Percentiles rank a stretch among this genome's conserved stretches.
These are phyloP conservation scores for Huntiella abstrusa DNA, from an alignment of 2,329 filamentous ascomycete species.

Conservation along the genomic window DNA sequence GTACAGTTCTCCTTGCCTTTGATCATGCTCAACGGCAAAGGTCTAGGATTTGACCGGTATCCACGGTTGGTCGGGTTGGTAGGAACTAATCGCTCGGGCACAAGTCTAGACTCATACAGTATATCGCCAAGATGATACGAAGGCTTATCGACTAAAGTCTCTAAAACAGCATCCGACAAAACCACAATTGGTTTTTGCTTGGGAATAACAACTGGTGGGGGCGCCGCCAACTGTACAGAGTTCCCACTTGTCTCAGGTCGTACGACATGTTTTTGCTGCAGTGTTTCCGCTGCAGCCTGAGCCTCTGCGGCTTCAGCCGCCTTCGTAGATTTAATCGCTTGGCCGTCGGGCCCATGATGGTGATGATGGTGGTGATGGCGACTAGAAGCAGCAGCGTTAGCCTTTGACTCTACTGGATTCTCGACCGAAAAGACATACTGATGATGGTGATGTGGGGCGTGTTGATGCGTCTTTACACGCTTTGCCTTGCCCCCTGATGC, in stretches of 20 bases:
- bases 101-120: constrained; percentile 55
- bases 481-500: constrained; percentile 44
- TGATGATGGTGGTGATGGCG: constrained; percentile 31
- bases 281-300: too few species aligned
- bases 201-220: constrained; percentile 26
- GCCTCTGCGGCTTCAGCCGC: neutral
- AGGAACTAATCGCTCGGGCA: constrained; percentile 28
- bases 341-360: constrained; percentile 36
- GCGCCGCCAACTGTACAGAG: constrained; percentile 16
- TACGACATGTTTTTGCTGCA: constrained; percentile 32
- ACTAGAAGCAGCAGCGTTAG: constrained; percentile 12
- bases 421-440: constrained; percentile 29
- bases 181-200: constrained; percentile 48
- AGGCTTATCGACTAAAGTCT: constrained; percentile 49
- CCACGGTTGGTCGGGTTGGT: constrained; percentile 23
- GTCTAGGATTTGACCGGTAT: constrained; percentile 41
- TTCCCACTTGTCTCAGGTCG: constrained; percentile 10
- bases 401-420: neutral
- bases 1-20: constrained; percentile 72
- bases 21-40: constrained; percentile 55
- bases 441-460: constrained; percentile 38
- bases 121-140: constrained; percentile 71
- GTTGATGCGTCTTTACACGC: constrained; percentile 43
- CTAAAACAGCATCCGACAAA: constrained; percentile 49
- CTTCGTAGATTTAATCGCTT: neutral